Base-by-base conservation (phyloP, 139 green algal genomes). In the Chlamydomonas eustigma region DNA sequence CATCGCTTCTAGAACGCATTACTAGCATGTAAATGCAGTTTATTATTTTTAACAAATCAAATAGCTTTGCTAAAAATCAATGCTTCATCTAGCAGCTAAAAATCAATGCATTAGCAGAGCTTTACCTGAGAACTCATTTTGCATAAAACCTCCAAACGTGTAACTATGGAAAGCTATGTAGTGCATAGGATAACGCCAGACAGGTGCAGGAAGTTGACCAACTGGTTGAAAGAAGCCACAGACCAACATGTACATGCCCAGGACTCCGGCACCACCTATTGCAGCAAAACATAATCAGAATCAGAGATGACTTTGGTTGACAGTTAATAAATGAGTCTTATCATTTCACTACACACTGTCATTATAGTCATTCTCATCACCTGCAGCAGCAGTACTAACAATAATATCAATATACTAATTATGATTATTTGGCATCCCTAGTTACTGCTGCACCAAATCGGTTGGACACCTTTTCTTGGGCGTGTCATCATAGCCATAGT, bases 171-270 rank as follows among this genome's bases (percentile, higher is more conserved):
- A 93, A 30, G 73, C 50, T 24, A 91, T 86, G 85, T 91, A 93
- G 50, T 84, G 77, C 50, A 92, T 51, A 1, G 88, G 88, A 74
- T 92, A 92, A 39, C 78, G 78, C 74, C 90, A 88, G 58, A 92
- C 88, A 24, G 87, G 85, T 58, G 77, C 63, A 31, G 88, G 86
- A 50, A 93, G 76, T 6, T 78, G 68, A 8, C 38, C 33, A n/a
- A 87, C 70, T 12, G 88, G 78, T 75, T 91, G 83, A 83, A 93
- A 92, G 79, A 90, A 91, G 64, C 85, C 87, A 66, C 80, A 87
- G 63, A 84, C 87, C 18, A 88, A 75, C 88, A 91, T 93, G 84
- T 76, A 93, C 35, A 92, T 85, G 32, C 88, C 88, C 71, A 92
- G 73, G 4, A 91, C 51, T 37, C 87, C 87, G 0, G 85, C 84